Conservation (phyloP, 106 monocot species). For the Acanthochlamys bracteata region DNA sequence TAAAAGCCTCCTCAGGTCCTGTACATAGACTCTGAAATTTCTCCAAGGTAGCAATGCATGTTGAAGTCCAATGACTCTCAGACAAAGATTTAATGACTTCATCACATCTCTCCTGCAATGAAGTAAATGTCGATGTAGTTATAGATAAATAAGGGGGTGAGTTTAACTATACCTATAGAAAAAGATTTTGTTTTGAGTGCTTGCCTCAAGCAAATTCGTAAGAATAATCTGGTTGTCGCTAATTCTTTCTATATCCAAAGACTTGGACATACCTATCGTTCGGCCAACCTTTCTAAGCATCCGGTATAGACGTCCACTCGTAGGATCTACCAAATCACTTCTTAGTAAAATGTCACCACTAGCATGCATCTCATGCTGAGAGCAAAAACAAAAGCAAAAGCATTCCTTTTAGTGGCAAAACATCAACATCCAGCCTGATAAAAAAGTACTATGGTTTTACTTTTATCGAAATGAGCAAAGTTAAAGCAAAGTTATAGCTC, state of each 20-base stretch:
- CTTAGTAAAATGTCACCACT: slow-evolving; percentile 54
- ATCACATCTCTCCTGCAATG: slow-evolving; percentile 54
- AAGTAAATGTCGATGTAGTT: neutral
- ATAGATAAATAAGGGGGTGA: neutral
- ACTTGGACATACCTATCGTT: slow-evolving; percentile 24
- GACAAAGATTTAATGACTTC: slow-evolving; percentile 38
- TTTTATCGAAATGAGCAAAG: too few species aligned
- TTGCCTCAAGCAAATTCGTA: slow-evolving; percentile 61
- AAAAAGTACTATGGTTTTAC: too few species aligned
- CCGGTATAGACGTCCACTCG: slow-evolving; percentile 44
- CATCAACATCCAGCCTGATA: too few species aligned
- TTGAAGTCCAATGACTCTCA: slow-evolving; percentile 67
- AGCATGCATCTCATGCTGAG: slow-evolving; percentile 74
- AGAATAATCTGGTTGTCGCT: slow-evolving; percentile 48
- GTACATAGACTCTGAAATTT: slow-evolving; percentile 53
- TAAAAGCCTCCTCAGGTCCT: slow-evolving; percentile 41
- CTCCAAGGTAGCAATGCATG: slow-evolving; percentile 63
- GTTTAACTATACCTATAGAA: neutral
- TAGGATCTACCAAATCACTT: slow-evolving; percentile 62
- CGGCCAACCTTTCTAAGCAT: slow-evolving; percentile 38
- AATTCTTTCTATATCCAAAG: slow-evolving; percentile 19
- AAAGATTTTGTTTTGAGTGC: neutral
- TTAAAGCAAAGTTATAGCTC: too few species aligned
- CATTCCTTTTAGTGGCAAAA: too few species aligned
- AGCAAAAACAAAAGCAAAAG: slow-evolving; percentile 2